A percentile compares a stretch with the other conserved stretches of the same genome.
Evolutionary conservation across 2,329 filamentous ascomycete species (phyloP).

Genomic region (Ascosphaera pollenicola): DNA sequence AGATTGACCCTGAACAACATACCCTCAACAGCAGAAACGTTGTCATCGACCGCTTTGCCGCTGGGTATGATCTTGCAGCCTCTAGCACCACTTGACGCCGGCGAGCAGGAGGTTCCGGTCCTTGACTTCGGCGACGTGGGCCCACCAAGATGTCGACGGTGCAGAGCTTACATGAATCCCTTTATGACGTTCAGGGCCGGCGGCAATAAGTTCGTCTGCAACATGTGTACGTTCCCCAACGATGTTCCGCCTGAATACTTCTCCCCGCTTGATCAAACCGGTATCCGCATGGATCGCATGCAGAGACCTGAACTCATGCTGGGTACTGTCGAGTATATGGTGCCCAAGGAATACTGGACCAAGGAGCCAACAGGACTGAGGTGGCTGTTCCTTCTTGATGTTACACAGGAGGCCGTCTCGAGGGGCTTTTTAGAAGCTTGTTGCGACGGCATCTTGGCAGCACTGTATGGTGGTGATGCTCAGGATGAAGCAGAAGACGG

Average conservation of each 20-base stretch:
- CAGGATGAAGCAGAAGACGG: constrained; percentile 30
- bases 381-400: constrained; percentile 83
- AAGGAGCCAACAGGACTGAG: constrained; percentile 74
- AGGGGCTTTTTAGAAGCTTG: constrained; percentile 79
- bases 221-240: constrained; percentile 93
- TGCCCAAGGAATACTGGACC: constrained; percentile 97
- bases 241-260: constrained; percentile 88
- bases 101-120: constrained; percentile 72
- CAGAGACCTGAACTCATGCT: constrained; percentile 74
- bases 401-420: constrained; percentile 75
- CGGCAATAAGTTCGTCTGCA: constrained; percentile 93
- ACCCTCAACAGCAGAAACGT: constrained; percentile 56
- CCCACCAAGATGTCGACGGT: constrained; percentile 77
- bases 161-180: constrained; percentile 91
- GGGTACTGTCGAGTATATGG: constrained; percentile 87
- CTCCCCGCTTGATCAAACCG: constrained; percentile 68
- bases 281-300: constrained; percentile 67
- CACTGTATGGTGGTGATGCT: constrained; percentile 53
- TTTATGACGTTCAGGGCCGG: constrained; percentile 95
- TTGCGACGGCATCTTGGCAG: constrained; percentile 66
- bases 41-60: constrained; percentile 61
- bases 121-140: constrained; percentile 85
- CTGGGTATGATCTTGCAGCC: constrained; percentile 79
- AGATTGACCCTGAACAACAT: constrained; percentile 88
- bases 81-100: constrained; percentile 57